These are phyloP conservation scores for Clitopilus hobsonii DNA, from an alignment of 768 basidiomycete genomes.

Conservation along the genomic window DNA sequence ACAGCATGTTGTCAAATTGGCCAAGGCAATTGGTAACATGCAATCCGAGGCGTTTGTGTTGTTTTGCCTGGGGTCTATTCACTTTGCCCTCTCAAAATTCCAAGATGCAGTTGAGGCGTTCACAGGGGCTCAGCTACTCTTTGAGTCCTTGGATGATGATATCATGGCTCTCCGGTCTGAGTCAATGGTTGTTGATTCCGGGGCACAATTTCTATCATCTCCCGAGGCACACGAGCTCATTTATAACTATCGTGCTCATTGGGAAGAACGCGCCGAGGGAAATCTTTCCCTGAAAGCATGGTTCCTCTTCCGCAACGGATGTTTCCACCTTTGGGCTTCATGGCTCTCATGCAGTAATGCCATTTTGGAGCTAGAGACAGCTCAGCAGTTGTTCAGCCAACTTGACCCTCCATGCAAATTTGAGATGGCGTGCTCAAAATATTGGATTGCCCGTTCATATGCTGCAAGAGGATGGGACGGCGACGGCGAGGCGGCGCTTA, in stretches of 20 bases:
- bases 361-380: not conserved
- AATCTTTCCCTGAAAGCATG: not conserved
- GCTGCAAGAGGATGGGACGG: not conserved
- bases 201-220: not conserved
- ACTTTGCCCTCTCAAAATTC: not conserved
- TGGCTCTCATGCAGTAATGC: not conserved
- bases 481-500: not conserved
- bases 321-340: not conserved
- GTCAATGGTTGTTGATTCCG: not conserved
- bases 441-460: not conserved
- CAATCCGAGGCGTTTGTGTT: not conserved
- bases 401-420: not conserved
- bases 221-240: not conserved
- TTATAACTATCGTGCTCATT: not conserved
- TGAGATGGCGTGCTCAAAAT: not conserved
- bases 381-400: not conserved
- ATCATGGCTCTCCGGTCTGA: not conserved
- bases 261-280: not conserved
- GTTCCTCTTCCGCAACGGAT: not conserved
- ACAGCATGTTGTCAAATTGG: not conserved
- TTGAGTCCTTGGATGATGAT: not conserved
- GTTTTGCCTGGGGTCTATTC: not conserved
- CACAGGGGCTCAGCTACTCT: not conserved
- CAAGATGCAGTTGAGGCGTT: not conserved
- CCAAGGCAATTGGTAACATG: not conserved